Conservation (phyloP, 2,329 filamentous ascomycete genomes). For the Diaporthe sp. region DNA sequence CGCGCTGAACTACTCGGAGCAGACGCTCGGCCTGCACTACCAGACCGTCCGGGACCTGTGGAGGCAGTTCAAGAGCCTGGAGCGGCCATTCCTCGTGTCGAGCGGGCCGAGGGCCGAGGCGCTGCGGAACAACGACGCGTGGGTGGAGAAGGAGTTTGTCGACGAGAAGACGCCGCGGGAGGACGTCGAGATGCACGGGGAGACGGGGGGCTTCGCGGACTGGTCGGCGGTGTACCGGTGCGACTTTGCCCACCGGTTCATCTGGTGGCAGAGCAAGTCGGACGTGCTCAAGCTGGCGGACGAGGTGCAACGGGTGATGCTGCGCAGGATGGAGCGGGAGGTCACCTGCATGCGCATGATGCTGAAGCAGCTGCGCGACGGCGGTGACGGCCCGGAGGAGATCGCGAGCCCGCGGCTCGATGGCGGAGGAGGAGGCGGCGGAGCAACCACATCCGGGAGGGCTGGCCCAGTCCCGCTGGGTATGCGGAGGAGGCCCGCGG, state of each 20-base stretch:
- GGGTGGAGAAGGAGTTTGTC: conserved; percentile 39
- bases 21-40: conserved; percentile 44
- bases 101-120: conserved; percentile 38
- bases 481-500: conserved; percentile 24
- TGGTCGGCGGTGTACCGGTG: conserved; percentile 42
- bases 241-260: conserved; percentile 42
- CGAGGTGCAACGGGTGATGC: conserved; percentile 43
- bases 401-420: conserved; percentile 1
- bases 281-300: conserved; percentile 42
- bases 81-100: conserved; percentile 43
- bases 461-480: conserved; percentile 17
- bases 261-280: conserved; percentile 43
- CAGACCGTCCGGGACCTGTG: conserved; percentile 43
- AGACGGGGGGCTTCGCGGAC: conserved; percentile 33
- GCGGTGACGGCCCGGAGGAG: conserved; percentile 30
- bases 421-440: conserved; percentile 2
- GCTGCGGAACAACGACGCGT: conserved; percentile 36
- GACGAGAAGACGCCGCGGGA: conserved; percentile 36
- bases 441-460: neutral
- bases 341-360: conserved; percentile 42
- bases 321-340: conserved; percentile 43
- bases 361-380: conserved; percentile 40
- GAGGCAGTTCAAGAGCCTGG: conserved; percentile 44
- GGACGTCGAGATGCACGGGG: conserved; percentile 39
- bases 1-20: conserved; percentile 41